phyloP scores from a whole-genome alignment of 2,329 filamentous ascomycete genomes.

The Phialophora verrucosa region DNA sequence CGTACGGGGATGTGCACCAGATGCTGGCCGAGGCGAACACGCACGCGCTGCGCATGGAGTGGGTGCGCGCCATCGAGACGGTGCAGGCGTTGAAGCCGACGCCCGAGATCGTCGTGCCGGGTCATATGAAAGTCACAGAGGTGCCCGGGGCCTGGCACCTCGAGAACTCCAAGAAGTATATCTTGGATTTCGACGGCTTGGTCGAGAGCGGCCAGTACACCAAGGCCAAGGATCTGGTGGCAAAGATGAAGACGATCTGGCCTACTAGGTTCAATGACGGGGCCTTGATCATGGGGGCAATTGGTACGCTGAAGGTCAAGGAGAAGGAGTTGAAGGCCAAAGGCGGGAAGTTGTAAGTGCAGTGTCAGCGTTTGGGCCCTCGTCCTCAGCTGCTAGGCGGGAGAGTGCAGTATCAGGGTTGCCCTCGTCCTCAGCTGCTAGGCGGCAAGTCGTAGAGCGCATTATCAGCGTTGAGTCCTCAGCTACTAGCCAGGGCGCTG shows the following conservation, averaged over 20 bases:
- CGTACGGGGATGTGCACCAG: conserved; percentile 49
- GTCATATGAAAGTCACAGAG: conserved; percentile 42
- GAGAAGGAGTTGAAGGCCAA: conserved; percentile 69
- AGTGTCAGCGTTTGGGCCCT: too few species aligned
- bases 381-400: too few species aligned
- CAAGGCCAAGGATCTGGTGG: conserved; percentile 58
- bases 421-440: too few species aligned
- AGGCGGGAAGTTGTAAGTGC: conserved; percentile 17
- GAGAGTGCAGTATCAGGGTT: too few species aligned
- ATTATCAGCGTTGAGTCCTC: too few species aligned
- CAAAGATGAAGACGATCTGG: conserved; percentile 55
- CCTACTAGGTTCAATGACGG: conserved; percentile 23
- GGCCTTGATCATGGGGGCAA: conserved; percentile 16
- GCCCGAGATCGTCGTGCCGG: conserved; percentile 42
- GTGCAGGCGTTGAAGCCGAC: conserved; percentile 44
- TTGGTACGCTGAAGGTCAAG: conserved; percentile 67
- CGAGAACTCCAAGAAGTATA: conserved; percentile 41
- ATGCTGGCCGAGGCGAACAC: conserved; percentile 47
- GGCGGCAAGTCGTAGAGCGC: conserved; percentile 16
- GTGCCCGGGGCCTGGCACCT: conserved; percentile 43
- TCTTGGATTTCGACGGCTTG: conserved; percentile 35
- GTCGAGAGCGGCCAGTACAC: conserved; percentile 63
- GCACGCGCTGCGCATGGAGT: conserved; percentile 42
- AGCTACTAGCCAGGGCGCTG: too few species aligned
- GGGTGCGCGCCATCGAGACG: conserved; percentile 45